Conservation (phyloP, 1,284 basidiomycete species). For the Pseudozyma sp. region DNA sequence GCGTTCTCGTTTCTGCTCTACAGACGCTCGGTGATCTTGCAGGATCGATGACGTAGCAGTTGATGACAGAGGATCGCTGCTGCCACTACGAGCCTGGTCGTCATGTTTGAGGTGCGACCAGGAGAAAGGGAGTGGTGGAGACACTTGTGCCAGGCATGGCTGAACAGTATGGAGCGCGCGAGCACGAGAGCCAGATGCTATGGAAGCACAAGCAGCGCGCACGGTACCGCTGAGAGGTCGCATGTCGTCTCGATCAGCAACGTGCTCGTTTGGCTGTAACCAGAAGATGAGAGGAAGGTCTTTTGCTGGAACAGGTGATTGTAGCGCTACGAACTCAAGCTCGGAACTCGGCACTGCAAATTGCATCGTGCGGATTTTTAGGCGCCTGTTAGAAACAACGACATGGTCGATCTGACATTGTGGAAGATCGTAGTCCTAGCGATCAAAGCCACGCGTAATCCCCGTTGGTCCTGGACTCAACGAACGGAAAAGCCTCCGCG, state of each 20-base stretch:
- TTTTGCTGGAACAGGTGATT: too few relatives aligned
- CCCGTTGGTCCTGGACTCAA: too few relatives aligned
- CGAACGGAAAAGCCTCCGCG: too few relatives aligned
- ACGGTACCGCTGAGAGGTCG: constrained; percentile 8
- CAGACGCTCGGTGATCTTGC: constrained; percentile 22
- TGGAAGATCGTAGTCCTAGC: too few relatives aligned
- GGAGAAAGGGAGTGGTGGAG: constrained; percentile 33
- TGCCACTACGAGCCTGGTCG: constrained; percentile 13
- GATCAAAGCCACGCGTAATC: too few relatives aligned
- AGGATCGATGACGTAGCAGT: not conserved
- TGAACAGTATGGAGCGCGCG: constrained; percentile 15
- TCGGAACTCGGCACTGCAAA: too few relatives aligned
- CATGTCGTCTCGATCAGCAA: constrained; percentile 5
- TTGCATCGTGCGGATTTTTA: too few relatives aligned
- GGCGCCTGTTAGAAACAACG: too few relatives aligned
- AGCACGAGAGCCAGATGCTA: constrained; percentile 17
- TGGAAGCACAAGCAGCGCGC: constrained; percentile 2
- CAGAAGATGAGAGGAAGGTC: not conserved
- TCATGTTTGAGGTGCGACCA: constrained; percentile 39
- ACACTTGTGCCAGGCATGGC: constrained; percentile 31
- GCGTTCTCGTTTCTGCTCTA: constrained; percentile 48
- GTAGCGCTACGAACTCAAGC: too few relatives aligned
- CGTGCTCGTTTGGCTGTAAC: not conserved
- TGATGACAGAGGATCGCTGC: not conserved
- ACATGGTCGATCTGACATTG: too few relatives aligned